Conservation (phyloP, 176 grass and related monocot genomes). For the Oryza punctata region DNA sequence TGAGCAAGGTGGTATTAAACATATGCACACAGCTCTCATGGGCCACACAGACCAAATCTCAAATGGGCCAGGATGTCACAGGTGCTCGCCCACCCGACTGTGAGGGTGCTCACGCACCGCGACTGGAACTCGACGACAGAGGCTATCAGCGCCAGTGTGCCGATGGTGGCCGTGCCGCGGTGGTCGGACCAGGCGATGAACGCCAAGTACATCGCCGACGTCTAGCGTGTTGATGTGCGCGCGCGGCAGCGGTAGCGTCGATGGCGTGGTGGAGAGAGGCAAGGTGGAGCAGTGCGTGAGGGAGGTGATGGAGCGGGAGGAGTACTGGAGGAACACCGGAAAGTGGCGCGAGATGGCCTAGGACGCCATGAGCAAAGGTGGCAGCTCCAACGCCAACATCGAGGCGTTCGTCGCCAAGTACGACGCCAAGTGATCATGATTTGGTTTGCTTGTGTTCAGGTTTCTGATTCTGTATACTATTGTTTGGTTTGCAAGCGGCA, state of each 20-base stretch:
- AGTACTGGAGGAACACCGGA: conserved; percentile 29
- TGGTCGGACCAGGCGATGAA: conserved; percentile 44
- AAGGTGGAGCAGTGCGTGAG: conserved; percentile 50
- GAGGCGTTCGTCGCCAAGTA: conserved; percentile 35
- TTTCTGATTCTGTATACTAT: not conserved
- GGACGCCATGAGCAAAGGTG: conserved; percentile 33
- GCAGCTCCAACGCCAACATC: conserved; percentile 41
- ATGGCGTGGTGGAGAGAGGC: conserved; percentile 30
- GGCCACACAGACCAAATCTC: no score
- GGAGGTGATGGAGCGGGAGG: conserved; percentile 51
- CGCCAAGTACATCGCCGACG: conserved; percentile 47
- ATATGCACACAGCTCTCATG: no score
- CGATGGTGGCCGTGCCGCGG: conserved; percentile 44
- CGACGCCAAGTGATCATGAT: not conserved
- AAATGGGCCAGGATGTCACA: no score
- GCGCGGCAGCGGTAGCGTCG: not conserved
- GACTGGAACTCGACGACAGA: conserved; percentile 62
- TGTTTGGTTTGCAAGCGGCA: no score
- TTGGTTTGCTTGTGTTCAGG: not conserved
- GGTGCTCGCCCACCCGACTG: conserved; percentile 32
- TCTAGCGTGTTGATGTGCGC: conserved; percentile 31
- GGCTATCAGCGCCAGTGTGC: conserved; percentile 34
- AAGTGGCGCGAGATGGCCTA: conserved; percentile 38
- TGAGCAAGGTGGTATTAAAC: no score
- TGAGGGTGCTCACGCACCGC: conserved; percentile 64